Conservation (phyloP, 768 basidiomycete species). For the Suillus tomentosus region DNA sequence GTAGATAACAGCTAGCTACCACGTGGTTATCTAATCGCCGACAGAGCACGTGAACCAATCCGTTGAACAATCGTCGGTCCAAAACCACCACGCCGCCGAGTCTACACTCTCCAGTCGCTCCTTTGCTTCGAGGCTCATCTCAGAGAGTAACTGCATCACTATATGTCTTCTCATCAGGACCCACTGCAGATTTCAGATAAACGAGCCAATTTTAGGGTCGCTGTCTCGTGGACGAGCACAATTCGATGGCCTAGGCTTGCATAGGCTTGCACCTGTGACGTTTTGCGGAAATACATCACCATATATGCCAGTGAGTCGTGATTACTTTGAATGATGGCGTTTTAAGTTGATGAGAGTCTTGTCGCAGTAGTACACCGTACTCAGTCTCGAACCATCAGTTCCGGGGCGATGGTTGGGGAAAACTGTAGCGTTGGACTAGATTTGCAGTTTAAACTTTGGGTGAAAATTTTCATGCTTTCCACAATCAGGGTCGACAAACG, state of each 20-base stretch:
- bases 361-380: not conserved
- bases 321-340: not conserved
- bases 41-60: not conserved
- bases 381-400: not conserved
- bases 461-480: not conserved
- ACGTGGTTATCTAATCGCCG: slow-evolving; percentile 6
- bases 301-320: not conserved
- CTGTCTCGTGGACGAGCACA: not conserved
- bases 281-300: not conserved
- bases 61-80: too few species aligned
- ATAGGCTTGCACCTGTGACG: not conserved
- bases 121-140: not conserved
- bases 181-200: not conserved
- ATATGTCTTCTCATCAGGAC: not conserved
- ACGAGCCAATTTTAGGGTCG: not conserved
- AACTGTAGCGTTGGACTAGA: not conserved
- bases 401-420: not conserved
- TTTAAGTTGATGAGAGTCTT: not conserved
- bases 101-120: too few species aligned
- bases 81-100: too few species aligned
- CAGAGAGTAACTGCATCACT: not conserved
- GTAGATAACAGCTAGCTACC: not conserved
- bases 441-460: not conserved
- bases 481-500: not conserved
- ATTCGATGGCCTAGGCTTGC: not conserved